Conservation (phyloP, 495 filamentous ascomycete species). For the Aspergillus affinis region DNA sequence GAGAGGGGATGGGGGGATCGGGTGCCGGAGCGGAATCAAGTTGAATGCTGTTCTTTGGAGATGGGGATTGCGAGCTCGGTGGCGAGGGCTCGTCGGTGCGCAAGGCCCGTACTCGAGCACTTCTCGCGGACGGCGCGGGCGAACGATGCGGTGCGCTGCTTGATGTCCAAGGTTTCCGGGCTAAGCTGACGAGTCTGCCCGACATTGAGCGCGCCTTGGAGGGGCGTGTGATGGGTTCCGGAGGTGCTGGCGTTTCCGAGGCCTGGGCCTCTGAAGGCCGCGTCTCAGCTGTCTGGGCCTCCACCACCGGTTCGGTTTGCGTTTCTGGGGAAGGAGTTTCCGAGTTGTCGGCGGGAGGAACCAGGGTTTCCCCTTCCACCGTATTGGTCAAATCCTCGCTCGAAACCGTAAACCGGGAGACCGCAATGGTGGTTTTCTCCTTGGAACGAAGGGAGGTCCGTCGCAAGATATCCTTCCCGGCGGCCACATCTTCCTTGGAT, state of each 20-base stretch:
- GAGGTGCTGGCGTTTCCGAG: constrained; percentile 33
- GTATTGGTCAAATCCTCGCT: constrained; percentile 37
- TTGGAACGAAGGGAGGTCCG: constrained; percentile 45
- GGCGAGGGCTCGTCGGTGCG: constrained; percentile 41
- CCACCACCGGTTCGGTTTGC: not conserved
- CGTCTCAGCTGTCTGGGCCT: not conserved
- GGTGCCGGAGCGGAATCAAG: constrained; percentile 30
- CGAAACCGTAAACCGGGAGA: constrained; percentile 41
- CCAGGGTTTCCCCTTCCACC: constrained; percentile 14
- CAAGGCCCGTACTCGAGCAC: constrained; percentile 36
- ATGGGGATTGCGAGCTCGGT: constrained; percentile 15
- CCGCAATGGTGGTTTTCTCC: constrained; percentile 32
- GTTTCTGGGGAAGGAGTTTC: not conserved
- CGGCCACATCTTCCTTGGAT: constrained; percentile 45
- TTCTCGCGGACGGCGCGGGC: constrained; percentile 54
- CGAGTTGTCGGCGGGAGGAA: constrained; percentile 5
- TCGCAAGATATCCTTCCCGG: constrained; percentile 47
- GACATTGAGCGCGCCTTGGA: constrained; percentile 55
- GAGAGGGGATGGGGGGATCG: constrained; percentile 28
- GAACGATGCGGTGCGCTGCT: constrained; percentile 59
- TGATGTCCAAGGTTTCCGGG: constrained; percentile 66
- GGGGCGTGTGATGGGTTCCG: constrained; percentile 42
- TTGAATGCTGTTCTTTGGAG: constrained; percentile 9
- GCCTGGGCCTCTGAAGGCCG: constrained; percentile 11
- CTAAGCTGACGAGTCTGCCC: constrained; percentile 64